Base-by-base conservation (phyloP, 1,284 basidiomycete genomes). In the Trichosporon sp. region DNA sequence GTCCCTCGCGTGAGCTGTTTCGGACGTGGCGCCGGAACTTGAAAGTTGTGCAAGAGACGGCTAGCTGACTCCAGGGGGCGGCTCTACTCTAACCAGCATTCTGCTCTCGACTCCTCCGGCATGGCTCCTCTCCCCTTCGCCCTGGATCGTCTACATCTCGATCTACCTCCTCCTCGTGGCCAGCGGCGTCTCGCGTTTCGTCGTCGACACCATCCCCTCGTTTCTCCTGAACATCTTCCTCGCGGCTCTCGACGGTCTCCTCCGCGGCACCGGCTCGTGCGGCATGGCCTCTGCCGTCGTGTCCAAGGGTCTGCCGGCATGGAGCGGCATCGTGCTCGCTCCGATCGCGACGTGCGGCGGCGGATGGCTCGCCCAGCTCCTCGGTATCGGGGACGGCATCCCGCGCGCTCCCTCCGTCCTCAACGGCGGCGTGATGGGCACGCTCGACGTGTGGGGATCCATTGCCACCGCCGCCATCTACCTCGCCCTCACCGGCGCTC, bases 371-470 rank as follows among this genome's bases (percentile, higher is more conserved):
- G 76, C 79, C 10, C 75, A 76, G 35, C 38, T 70, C 0, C 69
- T 83, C 61, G 77, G 80, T 1, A 63, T 82, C 32, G 65, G 71
- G 46, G 70, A 77, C 21, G 67, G 68, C 5, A 54, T 72, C 2
- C 54, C 80, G 7, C 73, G 73, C 12, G 70, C 70, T 12, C 82
- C 82, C 0, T 51, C 69, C 0, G 56, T 81, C 11, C 72, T 84
- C 11, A 71, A 74, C 21, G 79, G 79, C 12, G 78, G 79, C 3
- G 12, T 75, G 1, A 65, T 77, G 21, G 73, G 67, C 31, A 82
- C 80, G 3, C 72, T 82, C 11, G 82, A 84, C 66, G 71, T 80
- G 2, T 82, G 79, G 79, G 77, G 73, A 11, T 78, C 76, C 4
- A 72, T 75, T 32, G 51, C 78, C 10, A 73, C 71, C 4, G 74